Conservation (phyloP, 805 yeast species). For the Schwanniomyces sp. region DNA sequence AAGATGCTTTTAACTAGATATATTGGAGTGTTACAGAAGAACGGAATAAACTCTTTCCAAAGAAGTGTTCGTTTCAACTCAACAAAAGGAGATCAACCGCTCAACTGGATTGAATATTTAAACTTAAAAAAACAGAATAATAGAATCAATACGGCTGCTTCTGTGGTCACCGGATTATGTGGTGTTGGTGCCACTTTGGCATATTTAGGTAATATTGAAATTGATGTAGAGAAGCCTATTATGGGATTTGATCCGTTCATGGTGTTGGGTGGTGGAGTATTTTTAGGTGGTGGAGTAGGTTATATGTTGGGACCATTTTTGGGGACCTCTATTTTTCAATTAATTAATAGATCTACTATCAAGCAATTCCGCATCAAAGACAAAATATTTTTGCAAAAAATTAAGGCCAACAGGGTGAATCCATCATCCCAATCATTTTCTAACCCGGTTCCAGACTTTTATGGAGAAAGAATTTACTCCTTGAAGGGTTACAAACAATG, state of each 20-base stretch:
- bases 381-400: slow-evolving; percentile 68
- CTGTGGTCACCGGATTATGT: slow-evolving; percentile 62
- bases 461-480: slow-evolving; percentile 93
- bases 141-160: slow-evolving; percentile 63
- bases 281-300: slow-evolving; percentile 74
- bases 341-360: slow-evolving; percentile 49
- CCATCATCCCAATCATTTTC: slow-evolving; percentile 86
- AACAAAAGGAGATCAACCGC: slow-evolving; percentile 9
- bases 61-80: slow-evolving; percentile 20
- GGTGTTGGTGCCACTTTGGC: slow-evolving; percentile 73
- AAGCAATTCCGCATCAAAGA: slow-evolving; percentile 59
- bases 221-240: slow-evolving; percentile 83
- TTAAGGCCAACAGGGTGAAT: slow-evolving; percentile 81
- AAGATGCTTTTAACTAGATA: slow-evolving; percentile 7
- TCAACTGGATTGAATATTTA: slow-evolving; percentile 83
- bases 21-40: slow-evolving; percentile 7
- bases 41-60: not conserved
- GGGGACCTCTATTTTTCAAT: slow-evolving; percentile 69
- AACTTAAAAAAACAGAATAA: slow-evolving; percentile 74
- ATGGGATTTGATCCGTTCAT: slow-evolving; percentile 89
- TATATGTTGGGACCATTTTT: slow-evolving; percentile 78
- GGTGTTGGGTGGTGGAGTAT: slow-evolving; percentile 72
- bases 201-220: slow-evolving; percentile 74
- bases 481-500: slow-evolving; percentile 87
- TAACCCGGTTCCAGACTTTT: slow-evolving; percentile 98